phyloP scores from a whole-genome alignment of 2,329 filamentous ascomycete species.

The Talaromyces sp. region DNA sequence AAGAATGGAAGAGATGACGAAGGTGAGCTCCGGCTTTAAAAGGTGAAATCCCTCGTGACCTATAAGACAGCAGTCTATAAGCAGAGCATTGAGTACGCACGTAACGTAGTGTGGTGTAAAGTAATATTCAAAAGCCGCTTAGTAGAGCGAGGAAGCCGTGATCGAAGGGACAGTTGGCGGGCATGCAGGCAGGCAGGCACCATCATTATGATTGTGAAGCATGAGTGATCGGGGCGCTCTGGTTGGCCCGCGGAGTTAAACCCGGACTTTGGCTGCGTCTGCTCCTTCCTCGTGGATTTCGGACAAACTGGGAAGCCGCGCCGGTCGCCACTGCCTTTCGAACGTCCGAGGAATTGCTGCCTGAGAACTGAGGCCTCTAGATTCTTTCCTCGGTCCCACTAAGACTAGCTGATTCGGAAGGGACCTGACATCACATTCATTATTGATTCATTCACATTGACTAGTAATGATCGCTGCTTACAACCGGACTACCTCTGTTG shows the following conservation, averaged over 20 bases:
- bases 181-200: background rate
- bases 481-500: background rate
- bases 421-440: background rate
- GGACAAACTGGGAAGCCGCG: conserved; percentile 7
- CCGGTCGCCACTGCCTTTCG: background rate
- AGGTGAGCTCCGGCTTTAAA: background rate
- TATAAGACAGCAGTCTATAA: background rate
- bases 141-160: background rate
- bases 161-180: background rate
- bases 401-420: background rate
- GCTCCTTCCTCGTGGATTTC: background rate
- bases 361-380: background rate
- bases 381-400: background rate
- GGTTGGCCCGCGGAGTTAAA: conserved; percentile 9
- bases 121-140: too few relatives aligned
- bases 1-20: background rate
- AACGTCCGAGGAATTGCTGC: background rate
- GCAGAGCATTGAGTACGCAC: background rate
- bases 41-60: background rate
- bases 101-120: background rate
- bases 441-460: background rate
- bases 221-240: conserved; percentile 5
- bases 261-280: conserved; percentile 5
- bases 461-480: background rate
- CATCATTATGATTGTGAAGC: conserved; percentile 2